phyloP scores from a whole-genome alignment of 2,329 filamentous ascomycete species.

The Epichloe uncinata region DNA sequence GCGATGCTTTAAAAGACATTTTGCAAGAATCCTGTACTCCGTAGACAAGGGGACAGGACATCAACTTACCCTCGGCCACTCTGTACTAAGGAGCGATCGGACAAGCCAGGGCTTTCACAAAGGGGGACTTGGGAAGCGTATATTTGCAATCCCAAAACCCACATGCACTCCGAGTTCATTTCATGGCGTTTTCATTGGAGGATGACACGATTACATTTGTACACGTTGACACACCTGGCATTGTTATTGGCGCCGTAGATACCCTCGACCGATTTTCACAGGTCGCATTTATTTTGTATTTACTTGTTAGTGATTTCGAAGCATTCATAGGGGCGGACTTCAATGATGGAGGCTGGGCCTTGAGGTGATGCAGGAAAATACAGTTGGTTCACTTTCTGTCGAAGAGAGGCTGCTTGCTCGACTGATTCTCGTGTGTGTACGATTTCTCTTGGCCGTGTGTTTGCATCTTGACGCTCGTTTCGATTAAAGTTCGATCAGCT shows the following conservation, averaged over 20 bases:
- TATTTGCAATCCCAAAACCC: not conserved
- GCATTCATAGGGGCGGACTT: not conserved
- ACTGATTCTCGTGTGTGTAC: no score
- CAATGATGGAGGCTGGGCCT: not conserved
- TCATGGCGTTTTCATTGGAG: not conserved
- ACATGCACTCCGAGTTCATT: not conserved
- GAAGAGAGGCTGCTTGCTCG: no score
- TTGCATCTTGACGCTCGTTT: no score
- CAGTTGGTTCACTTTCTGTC: not conserved
- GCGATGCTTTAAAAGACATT: slow-evolving; percentile 46
- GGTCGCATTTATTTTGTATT: slow-evolving; percentile 2
- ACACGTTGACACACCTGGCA: not conserved
- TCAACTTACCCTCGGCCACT: no score
- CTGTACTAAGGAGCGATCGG: no score
- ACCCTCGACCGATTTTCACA: slow-evolving; percentile 2
- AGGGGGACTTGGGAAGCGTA: no score
- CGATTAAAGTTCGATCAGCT: no score
- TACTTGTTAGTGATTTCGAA: not conserved
- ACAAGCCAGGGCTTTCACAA: no score
- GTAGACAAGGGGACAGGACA: no score
- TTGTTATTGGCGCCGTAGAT: slow-evolving; percentile 3
- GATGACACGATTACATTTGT: not conserved
- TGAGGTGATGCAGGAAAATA: not conserved
- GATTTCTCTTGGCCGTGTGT: no score
- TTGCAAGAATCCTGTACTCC: slow-evolving; percentile 21